Evolutionary conservation across 257 asterid genomes (phyloP).

Genomic region (Lantana camara): DNA sequence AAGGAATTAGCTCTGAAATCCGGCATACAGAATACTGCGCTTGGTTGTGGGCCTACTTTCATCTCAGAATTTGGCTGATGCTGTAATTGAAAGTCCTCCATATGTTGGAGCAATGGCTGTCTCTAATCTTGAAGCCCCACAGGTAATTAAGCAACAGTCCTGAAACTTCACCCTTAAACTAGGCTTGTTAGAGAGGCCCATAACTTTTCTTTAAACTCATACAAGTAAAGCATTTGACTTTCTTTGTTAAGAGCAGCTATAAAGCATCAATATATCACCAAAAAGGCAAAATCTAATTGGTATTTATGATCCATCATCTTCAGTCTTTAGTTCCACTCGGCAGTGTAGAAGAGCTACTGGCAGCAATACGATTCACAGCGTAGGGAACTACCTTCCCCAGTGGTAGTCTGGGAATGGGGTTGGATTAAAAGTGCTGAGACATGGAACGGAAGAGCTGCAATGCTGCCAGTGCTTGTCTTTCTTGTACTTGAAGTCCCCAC

Average conservation of each 20-base stretch:
- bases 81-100: constrained; percentile 97
- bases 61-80: constrained; percentile 96
- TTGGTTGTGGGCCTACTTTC: constrained; percentile 90
- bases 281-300: constrained; percentile 11
- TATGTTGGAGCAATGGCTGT: constrained; percentile 99
- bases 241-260: neutral
- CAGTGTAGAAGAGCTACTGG: constrained; percentile 94
- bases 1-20: constrained; percentile 94
- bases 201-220: no score
- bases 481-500: constrained; percentile 89
- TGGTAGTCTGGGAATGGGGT: constrained; percentile 97
- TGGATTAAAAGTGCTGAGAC: constrained; percentile 99
- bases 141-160: constrained; percentile 56
- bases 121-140: constrained; percentile 99
- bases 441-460: constrained; percentile 99
- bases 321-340: constrained; percentile 98
- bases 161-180: neutral
- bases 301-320: constrained; percentile 25
- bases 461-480: constrained; percentile 87
- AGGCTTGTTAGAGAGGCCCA: no score
- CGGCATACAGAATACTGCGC: constrained; percentile 95
- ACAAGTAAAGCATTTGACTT: neutral
- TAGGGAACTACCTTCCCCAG: constrained; percentile 93
- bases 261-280: neutral
- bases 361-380: constrained; percentile 96